Percentiles rank a stretch among this genome's conserved stretches.
phyloP scores from a whole-genome alignment of 805 yeast species.

The Ogataea pignaliae region DNA sequence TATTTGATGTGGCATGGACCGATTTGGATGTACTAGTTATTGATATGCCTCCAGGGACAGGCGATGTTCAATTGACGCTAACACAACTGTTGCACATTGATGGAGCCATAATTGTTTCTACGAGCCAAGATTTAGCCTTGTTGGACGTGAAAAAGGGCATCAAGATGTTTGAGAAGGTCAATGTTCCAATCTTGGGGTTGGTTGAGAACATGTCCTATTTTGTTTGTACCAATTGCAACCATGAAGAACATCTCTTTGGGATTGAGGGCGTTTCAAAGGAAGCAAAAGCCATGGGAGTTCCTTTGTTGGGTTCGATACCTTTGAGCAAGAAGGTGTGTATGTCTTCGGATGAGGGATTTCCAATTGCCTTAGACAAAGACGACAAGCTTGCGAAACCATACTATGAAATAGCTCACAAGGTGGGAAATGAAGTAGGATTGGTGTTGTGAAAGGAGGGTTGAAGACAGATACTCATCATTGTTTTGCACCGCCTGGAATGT shows the following conservation, averaged over 20 bases:
- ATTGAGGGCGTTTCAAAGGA: conserved; percentile 51
- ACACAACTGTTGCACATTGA: conserved; percentile 71
- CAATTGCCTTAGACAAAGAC: conserved; percentile 46
- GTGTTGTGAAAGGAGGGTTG: background rate
- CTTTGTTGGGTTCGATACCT: conserved; percentile 64
- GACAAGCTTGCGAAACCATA: conserved; percentile 39
- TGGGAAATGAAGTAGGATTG: conserved; percentile 21
- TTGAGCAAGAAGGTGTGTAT: conserved; percentile 54
- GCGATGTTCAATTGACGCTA: conserved; percentile 80
- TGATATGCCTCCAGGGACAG: conserved; percentile 92
- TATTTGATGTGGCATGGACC: conserved; percentile 77
- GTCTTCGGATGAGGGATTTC: conserved; percentile 62
- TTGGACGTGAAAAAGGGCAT: conserved; percentile 79
- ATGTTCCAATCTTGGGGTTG: conserved; percentile 67
- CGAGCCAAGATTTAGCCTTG: conserved; percentile 83
- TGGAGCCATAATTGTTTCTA: conserved; percentile 79
- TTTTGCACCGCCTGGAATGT: background rate
- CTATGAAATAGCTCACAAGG: conserved; percentile 40
- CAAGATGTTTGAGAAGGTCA: conserved; percentile 68
- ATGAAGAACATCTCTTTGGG: conserved; percentile 73
- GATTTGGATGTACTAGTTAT: conserved; percentile 64
- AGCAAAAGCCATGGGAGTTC: conserved; percentile 43
- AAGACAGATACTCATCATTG: background rate
- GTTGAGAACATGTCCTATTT: conserved; percentile 82
- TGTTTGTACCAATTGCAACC: conserved; percentile 71